Evolutionary conservation across 2,329 filamentous ascomycete genomes (phyloP), one percentile per base, ranked within the genome.

Genomic region (Beauveria pseudobassiana): DNA sequence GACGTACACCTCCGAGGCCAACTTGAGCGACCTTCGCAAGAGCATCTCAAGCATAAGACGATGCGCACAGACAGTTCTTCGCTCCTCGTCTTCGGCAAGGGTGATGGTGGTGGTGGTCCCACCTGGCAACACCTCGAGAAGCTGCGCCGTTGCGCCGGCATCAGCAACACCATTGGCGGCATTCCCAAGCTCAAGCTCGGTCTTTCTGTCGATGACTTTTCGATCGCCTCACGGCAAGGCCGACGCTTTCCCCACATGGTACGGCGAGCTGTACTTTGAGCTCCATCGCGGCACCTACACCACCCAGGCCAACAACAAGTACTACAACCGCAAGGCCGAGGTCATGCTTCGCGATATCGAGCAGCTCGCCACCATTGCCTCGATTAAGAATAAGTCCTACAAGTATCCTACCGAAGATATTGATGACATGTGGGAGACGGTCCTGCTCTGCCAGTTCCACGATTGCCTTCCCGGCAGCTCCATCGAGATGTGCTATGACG

Each of bases 401-500:
- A 89, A 88, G 70, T 99, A 98, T 72, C 95, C 95, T 10, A 97
- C 96, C 76, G 85, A 89, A 71, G 86, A 95, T n/a, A 87, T 99
- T 61, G 95, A 99, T 71, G 83, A 88, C 62, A 96, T 99, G 87
- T 99, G 95, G 95, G 93, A 98, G 77, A 82, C 84, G 61, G 88
- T 93, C 3, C 81, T 98, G 26, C 84, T 98, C 28, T 98, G 93
- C 67, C 95, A 99, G 70, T 99, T 99, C 80, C 95, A 99, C 67
- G 95, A 99, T 72, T 98, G 95, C 72, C 81, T 99, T 57, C 95
- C 95, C 0, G 95, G 95, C 61, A 97, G 91, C 71, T 90, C 87
- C 40, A 98, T 99, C 68, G 93, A 96, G 74, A 97, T 98, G 92
- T 96, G 92, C 74, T 98, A 98, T 69, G 91, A 96, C 72, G 95